Conservation (phyloP, 176 grass and related monocot species). For the Thinopyrum elongatum region DNA sequence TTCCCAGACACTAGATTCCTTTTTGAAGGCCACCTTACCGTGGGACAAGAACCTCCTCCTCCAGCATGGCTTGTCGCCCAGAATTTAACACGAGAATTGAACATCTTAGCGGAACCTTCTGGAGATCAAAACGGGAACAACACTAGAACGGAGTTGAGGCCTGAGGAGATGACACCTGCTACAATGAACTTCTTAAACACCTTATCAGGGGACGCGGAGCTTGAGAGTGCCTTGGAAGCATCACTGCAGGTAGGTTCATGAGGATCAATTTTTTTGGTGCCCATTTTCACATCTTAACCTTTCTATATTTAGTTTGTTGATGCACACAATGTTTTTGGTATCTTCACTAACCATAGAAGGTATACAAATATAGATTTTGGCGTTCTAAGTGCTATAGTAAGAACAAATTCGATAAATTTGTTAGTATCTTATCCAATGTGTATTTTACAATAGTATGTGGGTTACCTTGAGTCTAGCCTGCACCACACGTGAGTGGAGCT, state of each 20-base stretch:
- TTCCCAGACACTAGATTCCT: conserved; percentile 71
- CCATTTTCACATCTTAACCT: not conserved
- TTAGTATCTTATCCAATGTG: not conserved
- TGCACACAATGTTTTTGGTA: not conserved
- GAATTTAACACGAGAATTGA: conserved; percentile 62
- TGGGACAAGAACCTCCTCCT: conserved; percentile 83
- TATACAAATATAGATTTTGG: conserved; percentile 10
- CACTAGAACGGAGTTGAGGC: conserved; percentile 12
- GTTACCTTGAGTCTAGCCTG: conserved; percentile 6
- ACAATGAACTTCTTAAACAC: conserved; percentile 54
- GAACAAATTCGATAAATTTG: not conserved
- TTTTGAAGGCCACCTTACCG: conserved; percentile 95
- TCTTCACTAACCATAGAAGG: conserved; percentile 4
- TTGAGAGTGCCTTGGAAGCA: conserved; percentile 73
- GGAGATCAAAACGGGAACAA: conserved; percentile 39
- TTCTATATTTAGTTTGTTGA: conserved; percentile 9
- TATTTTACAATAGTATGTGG: not conserved
- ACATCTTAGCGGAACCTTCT: conserved; percentile 62
- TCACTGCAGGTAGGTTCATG: conserved; percentile 54
- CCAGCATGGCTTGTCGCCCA: conserved; percentile 94
- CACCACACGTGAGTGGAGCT: not conserved
- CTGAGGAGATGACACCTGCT: conserved; percentile 34
- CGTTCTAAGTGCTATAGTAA: not conserved
- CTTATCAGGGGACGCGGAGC: conserved; percentile 44
- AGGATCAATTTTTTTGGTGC: conserved; percentile 4